Base-by-base conservation (phyloP, 2,329 filamentous ascomycete species). In the Xylariaceae sp. region DNA sequence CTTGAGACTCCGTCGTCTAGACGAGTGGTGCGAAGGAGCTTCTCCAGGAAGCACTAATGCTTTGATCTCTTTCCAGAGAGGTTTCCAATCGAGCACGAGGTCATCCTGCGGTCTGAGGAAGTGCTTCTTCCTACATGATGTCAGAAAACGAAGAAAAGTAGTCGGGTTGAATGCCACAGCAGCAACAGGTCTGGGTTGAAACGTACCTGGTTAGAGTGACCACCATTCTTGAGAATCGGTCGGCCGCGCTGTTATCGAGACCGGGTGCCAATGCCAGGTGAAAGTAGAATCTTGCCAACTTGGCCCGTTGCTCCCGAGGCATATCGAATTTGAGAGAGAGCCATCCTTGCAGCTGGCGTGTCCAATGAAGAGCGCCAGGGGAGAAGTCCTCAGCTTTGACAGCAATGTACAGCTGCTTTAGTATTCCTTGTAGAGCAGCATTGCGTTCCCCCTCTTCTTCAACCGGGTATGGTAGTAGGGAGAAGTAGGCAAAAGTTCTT, bases 321-420 rank as follows among this genome's bases (percentile, higher is more conserved):
- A 95, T 89, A 68, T 98, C 91, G 62, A 98, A 98, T 73, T 98
- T 98, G 65, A 98, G 81, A 40, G 85, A 87, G 52, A 98, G 75
- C 93, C 94, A 98, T 65, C 86, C 88, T 60, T 90, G 82, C 36
- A 98, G 83, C 76, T 98, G 93, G 53, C 91, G 83, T 13, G 93
- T 96, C 93, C 93, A 98, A 66, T 98, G 91, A 47, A 95, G 75
- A 19, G 91, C 93, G 26, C 93, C 93, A 0, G 91, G 88, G 18
- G 86, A 84, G 65, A 97, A 97, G 65, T 98, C 93, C 51, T 95
- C 89, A 3, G 93, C 85, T 61, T 89, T 85, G 49, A 98, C 76
- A 43, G 91, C 81, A 54, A 96, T 87, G 64, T 95, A 97, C 22
- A 98, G 83, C 59, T 95, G 87, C 63, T 90, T 93, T 53, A 97